Base-by-base conservation (phyloP, 1,284 basidiomycete species). In the Quambalaria eucalypti region DNA sequence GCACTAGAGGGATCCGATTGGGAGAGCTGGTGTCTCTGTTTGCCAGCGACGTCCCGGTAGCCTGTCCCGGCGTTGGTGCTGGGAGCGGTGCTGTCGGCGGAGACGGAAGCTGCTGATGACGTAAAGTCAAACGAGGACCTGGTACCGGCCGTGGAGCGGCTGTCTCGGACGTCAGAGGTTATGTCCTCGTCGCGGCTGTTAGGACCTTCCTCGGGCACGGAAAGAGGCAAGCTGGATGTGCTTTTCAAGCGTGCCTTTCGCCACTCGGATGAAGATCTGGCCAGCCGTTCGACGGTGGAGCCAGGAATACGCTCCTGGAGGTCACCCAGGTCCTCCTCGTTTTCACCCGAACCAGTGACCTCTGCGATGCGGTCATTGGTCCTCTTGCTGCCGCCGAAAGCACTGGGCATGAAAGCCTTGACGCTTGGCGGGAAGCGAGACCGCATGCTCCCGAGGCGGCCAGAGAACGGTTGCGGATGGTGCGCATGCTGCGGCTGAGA, bases 161-260 rank as follows among this genome's bases (percentile, higher is more conserved):
- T 68, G 55, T 69, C 68, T 5, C 68, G 62, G 50, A 64, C 56
- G 54, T 61, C 63, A 7, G 42, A 19, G 42, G 42, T 25, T 4
- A 26, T 12, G 16, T 46, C 42, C 2, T 46, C 42, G 19, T 12
- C 36, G 36, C 16, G 9, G 21, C n/a, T 21, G n/a, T 28, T 29
- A 12, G 44, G 14, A n/a, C 29, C 36, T 46, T 57, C 49, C 47
- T 31, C 26, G 91, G 76, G 87, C 87, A 57, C 84, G 82, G 48
- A 96, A 77, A 77, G 88, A 95, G 1, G 85, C 80, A 52, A 82
- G 81, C 71, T 97, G 95, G 19, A 98, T 79, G 77, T 86, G 93
- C 25, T 82, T 78, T 70, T 97, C 90, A 23, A 92, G 82, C 1
- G 69, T 68, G 2, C 77, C 64, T 50, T 60, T 12, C 42, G 19